Base-by-base conservation (phyloP, 164 flowering plant species). In the Dillenia turbinata region DNA sequence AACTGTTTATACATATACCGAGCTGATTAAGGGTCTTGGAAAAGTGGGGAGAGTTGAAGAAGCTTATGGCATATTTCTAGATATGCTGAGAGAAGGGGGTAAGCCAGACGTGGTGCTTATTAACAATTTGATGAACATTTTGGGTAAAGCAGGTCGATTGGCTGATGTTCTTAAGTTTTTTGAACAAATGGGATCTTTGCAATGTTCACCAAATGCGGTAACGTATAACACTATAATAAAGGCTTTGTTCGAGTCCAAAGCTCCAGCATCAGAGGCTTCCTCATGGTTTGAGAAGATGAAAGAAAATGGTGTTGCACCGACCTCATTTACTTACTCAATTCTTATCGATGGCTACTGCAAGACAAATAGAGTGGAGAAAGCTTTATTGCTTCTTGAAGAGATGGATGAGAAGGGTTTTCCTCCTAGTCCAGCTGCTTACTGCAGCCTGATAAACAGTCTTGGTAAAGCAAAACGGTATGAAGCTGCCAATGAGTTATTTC, bases 321-420 rank as follows among this genome's bases (percentile, higher is more conserved):
- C 88, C 69, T 78, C 87, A 15, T 90, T 72, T 65, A 87, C 98
- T 43, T 90, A 90, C 63, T 89, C 98, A 15, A 93, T 93, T 71
- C 85, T 93, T 49, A 90, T 93, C 63, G 96, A 93, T 75, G 98
- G 98, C 19, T 86, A 85, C 65, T 90, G 97, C 78, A 90, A 90
- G 81, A 80, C 79, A 52, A 89, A 86, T 71, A 82, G 83, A 75
- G 81, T 93, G 40, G 96, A 90, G 74, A 87, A 90, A 72, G 98
- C 97, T 53, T 68, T 91, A 63, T 9, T 82, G 71, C 80, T 94
- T 60, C 87, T 94, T 19, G 98, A 94, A 69, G 96, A 94, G 78
- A 94, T 90, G 98, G 98, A 94, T 70, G 98, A 94, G 73, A 94
- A 86, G 63, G 95, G 98, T 49, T 85, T 85, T 66, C 92, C 95